Conservation (phyloP, 2,329 filamentous ascomycete species). For the Plectosphaerella cucumerina region DNA sequence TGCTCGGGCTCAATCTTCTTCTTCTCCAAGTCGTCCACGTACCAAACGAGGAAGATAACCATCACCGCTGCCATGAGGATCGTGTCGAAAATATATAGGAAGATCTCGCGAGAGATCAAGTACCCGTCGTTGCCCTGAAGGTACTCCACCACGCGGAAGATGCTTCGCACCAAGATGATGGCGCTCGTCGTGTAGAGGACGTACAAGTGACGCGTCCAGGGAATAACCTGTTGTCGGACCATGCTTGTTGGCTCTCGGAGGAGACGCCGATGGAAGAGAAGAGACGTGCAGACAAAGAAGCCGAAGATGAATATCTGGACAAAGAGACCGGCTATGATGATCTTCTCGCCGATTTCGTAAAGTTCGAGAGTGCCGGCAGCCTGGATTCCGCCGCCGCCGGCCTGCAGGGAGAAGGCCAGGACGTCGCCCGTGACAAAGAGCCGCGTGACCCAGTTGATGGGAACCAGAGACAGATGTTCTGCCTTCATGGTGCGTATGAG, state of each 20-base stretch:
- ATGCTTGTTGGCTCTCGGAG: slow-evolving; percentile 14
- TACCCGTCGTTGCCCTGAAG: slow-evolving; percentile 26
- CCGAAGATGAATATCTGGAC: slow-evolving; percentile 52
- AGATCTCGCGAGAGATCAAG: slow-evolving; percentile 27
- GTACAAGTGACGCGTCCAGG: slow-evolving; percentile 23
- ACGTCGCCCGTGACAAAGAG: slow-evolving; percentile 44
- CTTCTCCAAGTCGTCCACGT: slow-evolving; percentile 4
- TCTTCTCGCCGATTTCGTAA: slow-evolving; percentile 30
- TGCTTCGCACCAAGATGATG: slow-evolving; percentile 35
- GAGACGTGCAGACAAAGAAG: slow-evolving; percentile 44
- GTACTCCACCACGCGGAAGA: slow-evolving; percentile 40
- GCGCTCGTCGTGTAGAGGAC: slow-evolving; percentile 20
- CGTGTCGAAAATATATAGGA: slow-evolving; percentile 33
- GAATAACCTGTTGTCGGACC: slow-evolving; percentile 18
- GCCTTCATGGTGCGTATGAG: slow-evolving; percentile 22
- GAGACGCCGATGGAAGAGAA: slow-evolving; percentile 38
- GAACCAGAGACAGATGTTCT: slow-evolving; percentile 13
- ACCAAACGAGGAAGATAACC: slow-evolving; percentile 12
- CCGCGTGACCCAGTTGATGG: slow-evolving; percentile 32
- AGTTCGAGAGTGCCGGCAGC: background rate
- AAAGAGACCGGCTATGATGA: slow-evolving; percentile 48
- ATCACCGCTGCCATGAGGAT: slow-evolving; percentile 29
- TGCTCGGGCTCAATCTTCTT: too few species aligned
- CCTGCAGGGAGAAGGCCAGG: slow-evolving; percentile 38
- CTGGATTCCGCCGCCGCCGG: slow-evolving; percentile 16